Percentiles rank a stretch among this genome's conserved stretches.
These are phyloP conservation scores for Pichia nakasei DNA, from an alignment of 805 yeast species.

Conservation along the genomic window DNA sequence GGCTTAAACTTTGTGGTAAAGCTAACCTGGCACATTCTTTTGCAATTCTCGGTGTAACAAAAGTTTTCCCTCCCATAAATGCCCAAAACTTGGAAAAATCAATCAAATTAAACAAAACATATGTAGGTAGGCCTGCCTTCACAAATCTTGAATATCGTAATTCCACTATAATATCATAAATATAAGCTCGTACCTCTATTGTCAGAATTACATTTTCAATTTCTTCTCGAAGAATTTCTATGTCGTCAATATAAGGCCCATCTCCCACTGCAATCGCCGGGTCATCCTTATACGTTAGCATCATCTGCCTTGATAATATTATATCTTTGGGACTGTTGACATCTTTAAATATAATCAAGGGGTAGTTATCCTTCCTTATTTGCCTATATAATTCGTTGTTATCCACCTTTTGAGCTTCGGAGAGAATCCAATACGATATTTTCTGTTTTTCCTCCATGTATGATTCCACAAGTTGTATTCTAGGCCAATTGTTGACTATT, in stretches of 20 bases:
- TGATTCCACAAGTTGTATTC: not conserved
- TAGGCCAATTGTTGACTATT: not conserved
- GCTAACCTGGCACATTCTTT: conserved; percentile 39
- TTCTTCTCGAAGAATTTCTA: not conserved
- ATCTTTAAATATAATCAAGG: not conserved
- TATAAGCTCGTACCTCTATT: conserved; percentile 44
- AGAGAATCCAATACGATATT: not conserved
- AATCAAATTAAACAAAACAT: conserved; percentile 35
- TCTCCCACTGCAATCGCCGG: not conserved
- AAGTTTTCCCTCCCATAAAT: conserved; percentile 31
- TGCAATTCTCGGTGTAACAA: conserved; percentile 46
- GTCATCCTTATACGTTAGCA: not conserved
- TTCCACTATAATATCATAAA: conserved; percentile 47
- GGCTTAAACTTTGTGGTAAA: conserved; percentile 38
- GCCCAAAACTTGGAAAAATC: conserved; percentile 32
- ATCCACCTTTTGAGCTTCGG: too few species aligned
- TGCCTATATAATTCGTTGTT: not conserved
- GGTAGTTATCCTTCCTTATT: not conserved
- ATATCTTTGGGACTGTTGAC: not conserved
- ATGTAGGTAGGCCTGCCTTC: conserved; percentile 42
- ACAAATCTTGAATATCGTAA: conserved; percentile 49
- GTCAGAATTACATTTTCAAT: conserved; percentile 22
- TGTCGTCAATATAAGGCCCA: not conserved
- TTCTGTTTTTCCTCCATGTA: too few species aligned
- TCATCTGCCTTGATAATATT: not conserved